These are phyloP conservation scores for Pichia sp. DNA, from an alignment of 1,139 yeast genomes.

Conservation along the genomic window DNA sequence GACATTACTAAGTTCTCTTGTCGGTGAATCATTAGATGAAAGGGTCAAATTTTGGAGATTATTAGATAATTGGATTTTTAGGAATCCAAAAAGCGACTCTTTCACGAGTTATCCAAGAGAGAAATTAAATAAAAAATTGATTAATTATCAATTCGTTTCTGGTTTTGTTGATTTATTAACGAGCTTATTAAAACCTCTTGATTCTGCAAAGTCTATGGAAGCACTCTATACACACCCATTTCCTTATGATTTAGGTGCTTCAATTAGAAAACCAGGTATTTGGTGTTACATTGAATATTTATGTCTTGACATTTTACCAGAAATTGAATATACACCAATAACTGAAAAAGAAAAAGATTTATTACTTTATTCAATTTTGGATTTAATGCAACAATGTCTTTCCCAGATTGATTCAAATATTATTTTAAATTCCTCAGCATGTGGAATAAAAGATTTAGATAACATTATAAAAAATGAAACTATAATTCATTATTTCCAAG, in stretches of 20 bases:
- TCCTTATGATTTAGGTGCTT: constrained; percentile 60
- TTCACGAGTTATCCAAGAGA: constrained; percentile 27
- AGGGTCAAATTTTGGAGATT: constrained; percentile 60
- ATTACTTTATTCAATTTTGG: constrained; percentile 50
- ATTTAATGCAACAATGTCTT: constrained; percentile 48
- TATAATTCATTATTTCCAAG: constrained; percentile 37
- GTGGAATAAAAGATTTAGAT: constrained; percentile 44
- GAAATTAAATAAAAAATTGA: constrained; percentile 16
- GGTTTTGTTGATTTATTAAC: constrained; percentile 57
- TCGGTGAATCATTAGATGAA: constrained; percentile 38
- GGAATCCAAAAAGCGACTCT: constrained; percentile 26
- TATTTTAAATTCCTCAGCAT: constrained; percentile 43
- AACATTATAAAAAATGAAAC: constrained; percentile 38
- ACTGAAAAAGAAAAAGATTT: constrained; percentile 35
- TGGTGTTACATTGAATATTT: constrained; percentile 79
- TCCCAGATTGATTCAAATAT: constrained; percentile 60
- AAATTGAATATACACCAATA: constrained; percentile 33
- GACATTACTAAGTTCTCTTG: constrained; percentile 46
- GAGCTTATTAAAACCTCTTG: constrained; percentile 32
- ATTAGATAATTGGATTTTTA: constrained; percentile 71
- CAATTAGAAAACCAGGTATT: constrained; percentile 59
- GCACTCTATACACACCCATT: constrained; percentile 40
- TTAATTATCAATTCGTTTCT: constrained; percentile 6
- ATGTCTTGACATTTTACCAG: constrained; percentile 57
- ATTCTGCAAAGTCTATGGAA: constrained; percentile 32